Percentiles rank a stretch among this genome's conserved stretches.
Evolutionary conservation across 352 stramenopile genomes (phyloP).

Genomic region (Globisporangium middletonii): DNA sequence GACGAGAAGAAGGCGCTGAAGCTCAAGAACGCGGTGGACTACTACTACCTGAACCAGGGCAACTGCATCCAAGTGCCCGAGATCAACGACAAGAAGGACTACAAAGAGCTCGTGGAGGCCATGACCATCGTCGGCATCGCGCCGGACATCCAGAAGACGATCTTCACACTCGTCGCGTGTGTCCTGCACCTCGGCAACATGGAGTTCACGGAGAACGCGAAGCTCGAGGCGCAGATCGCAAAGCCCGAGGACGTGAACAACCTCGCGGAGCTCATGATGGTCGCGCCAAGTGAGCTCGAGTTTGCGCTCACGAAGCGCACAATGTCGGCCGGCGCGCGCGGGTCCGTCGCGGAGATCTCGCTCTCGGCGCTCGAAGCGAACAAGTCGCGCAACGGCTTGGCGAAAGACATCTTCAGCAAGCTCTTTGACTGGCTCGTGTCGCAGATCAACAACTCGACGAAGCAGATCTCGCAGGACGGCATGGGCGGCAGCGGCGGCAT

Average conservation of each 20-base stretch:
- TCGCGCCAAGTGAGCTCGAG: constrained; percentile 75
- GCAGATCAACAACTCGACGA: constrained; percentile 90
- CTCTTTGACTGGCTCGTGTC: constrained; percentile 96
- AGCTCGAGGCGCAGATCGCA: constrained; percentile 71
- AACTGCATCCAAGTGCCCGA: constrained; percentile 91
- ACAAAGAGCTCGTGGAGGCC: constrained; percentile 89
- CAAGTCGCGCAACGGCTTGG: constrained; percentile 92
- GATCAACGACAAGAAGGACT: constrained; percentile 94
- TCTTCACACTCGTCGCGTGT: constrained; percentile 95
- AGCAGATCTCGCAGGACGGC: constrained; percentile 41
- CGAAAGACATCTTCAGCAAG: constrained; percentile 95
- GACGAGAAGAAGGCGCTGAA: constrained; percentile 72
- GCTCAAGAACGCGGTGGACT: constrained; percentile 86
- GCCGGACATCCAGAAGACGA: constrained; percentile 87
- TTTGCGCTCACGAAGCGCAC: constrained; percentile 88
- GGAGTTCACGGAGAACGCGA: constrained; percentile 85
- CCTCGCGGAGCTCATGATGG: constrained; percentile 81
- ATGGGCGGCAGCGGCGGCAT: constrained; percentile 13
- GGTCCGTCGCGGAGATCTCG: constrained; percentile 81
- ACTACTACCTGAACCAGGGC: constrained; percentile 92
- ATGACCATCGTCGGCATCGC: constrained; percentile 91
- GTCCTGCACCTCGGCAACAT: constrained; percentile 98
- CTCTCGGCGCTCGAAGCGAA: constrained; percentile 74
- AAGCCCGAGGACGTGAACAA: constrained; percentile 61
- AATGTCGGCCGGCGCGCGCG: constrained; percentile 81